These are phyloP conservation scores for Sporothrix inflata DNA, from an alignment of 2,329 filamentous ascomycete genomes.

Conservation along the genomic window DNA sequence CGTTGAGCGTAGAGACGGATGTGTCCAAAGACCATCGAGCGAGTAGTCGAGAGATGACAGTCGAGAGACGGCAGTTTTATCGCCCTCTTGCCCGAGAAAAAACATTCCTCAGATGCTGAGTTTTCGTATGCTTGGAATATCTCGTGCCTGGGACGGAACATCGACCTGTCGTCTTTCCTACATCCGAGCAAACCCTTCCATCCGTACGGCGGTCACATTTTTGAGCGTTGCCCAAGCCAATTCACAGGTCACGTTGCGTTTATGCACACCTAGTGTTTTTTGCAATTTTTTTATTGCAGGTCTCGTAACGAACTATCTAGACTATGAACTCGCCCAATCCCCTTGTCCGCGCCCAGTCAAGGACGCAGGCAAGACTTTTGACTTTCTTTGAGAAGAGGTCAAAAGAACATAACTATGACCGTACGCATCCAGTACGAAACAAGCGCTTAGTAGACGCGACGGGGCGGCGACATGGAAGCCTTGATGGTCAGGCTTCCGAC, in stretches of 20 bases:
- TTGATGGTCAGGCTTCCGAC: conserved; percentile 99
- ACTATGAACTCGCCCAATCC: background rate
- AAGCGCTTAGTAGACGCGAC: conserved; percentile 82
- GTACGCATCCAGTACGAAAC: background rate
- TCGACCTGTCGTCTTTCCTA: too few relatives aligned
- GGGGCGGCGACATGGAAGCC: conserved; percentile 99
- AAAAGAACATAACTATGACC: background rate
- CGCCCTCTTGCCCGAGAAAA: background rate
- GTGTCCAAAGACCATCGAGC: background rate
- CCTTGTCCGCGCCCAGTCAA: conserved; percentile 10
- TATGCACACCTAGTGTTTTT: background rate
- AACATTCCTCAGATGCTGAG: background rate
- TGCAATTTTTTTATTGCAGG: conserved; percentile 20
- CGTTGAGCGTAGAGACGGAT: background rate
- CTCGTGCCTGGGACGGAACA: background rate
- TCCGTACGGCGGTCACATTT: too few relatives aligned
- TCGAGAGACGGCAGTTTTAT: too few relatives aligned
- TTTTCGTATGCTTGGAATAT: background rate
- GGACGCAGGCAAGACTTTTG: background rate
- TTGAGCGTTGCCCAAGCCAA: too few relatives aligned
- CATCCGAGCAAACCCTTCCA: too few relatives aligned
- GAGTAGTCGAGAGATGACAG: background rate
- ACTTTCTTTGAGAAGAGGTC: background rate
- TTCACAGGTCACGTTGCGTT: background rate
- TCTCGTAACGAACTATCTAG: background rate